Evolutionary conservation across 2,329 filamentous ascomycete species (phyloP).

Genomic region (Exophiala lecanii-corni): DNA sequence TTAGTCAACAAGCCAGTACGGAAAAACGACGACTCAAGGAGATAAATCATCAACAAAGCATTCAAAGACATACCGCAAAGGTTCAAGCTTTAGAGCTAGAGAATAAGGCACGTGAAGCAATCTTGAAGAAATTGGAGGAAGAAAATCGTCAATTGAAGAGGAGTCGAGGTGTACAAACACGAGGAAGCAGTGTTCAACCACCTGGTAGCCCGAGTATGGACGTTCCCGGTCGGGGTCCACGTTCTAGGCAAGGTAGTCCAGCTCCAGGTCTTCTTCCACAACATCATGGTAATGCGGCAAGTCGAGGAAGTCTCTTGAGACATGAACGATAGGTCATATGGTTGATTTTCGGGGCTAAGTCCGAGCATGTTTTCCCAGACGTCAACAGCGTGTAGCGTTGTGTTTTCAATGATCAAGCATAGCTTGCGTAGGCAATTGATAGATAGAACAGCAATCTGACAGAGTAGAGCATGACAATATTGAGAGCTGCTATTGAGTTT

Average conservation of each 20-base stretch:
- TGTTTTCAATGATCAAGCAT: no score
- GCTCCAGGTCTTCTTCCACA: slow-evolving; percentile 15
- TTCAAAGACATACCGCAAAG: slow-evolving; percentile 33
- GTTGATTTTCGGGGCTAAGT: not conserved
- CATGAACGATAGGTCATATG: slow-evolving; percentile 14
- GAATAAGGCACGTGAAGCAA: slow-evolving; percentile 34
- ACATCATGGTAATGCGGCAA: slow-evolving; percentile 5
- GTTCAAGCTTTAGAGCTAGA: slow-evolving; percentile 37
- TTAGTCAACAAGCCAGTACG: slow-evolving; percentile 35
- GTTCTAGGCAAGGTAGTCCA: slow-evolving; percentile 26
- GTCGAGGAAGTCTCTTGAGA: slow-evolving; percentile 18
- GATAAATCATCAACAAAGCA: slow-evolving; percentile 33
- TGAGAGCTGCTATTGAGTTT: no score
- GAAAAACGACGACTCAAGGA: slow-evolving; percentile 37
- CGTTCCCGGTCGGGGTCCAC: slow-evolving; percentile 10
- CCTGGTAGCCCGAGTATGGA: slow-evolving; percentile 24
- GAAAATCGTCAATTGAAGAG: slow-evolving; percentile 42
- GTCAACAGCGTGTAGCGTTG: no score
- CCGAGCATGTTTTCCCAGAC: no score
- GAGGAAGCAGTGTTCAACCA: slow-evolving; percentile 28
- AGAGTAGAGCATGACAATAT: no score
- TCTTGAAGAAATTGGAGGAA: slow-evolving; percentile 41
- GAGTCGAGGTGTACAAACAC: slow-evolving; percentile 27
- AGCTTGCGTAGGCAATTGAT: no score
- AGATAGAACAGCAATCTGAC: no score